A percentile compares a stretch with the other conserved stretches of the same genome.
These are phyloP conservation scores for Castanopsis chinensis DNA, from an alignment of 306 rosid species.

Conservation along the genomic window DNA sequence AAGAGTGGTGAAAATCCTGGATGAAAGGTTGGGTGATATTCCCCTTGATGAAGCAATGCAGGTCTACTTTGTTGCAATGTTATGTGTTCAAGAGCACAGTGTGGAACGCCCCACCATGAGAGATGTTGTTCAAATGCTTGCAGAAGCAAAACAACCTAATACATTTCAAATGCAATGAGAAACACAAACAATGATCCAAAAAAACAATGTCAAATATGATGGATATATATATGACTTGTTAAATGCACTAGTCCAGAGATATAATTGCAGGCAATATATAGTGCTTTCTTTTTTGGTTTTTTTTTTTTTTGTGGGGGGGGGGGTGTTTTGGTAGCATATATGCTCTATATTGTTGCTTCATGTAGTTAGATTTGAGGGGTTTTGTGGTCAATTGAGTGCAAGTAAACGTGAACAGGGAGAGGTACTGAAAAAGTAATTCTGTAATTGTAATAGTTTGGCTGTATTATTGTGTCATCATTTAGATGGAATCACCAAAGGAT, in stretches of 20 bases:
- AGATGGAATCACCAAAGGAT: not conserved
- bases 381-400: not conserved
- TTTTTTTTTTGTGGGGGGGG: too few species aligned
- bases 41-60: conserved; percentile 77
- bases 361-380: not conserved
- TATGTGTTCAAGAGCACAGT: conserved; percentile 78
- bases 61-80: conserved; percentile 77
- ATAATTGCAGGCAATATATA: not conserved
- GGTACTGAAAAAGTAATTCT: not conserved
- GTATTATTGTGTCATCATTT: conserved; percentile 5
- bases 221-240: not conserved
- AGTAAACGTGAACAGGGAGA: not conserved
- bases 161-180: conserved; percentile 51
- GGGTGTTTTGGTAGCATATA: not conserved
- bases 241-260: not conserved
- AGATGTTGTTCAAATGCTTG: conserved; percentile 91
- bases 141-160: conserved; percentile 70
- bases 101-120: conserved; percentile 94
- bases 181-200: not conserved
- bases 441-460: not conserved
- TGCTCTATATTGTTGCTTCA: not conserved
- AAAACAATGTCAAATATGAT: not conserved
- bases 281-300: not conserved
- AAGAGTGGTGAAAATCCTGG: conserved; percentile 59
- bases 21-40: conserved; percentile 42